Percentiles rank a stretch among this genome's conserved stretches.
phyloP scores from a whole-genome alignment of 768 basidiomycete species.

The Phaeotremella skinneri region DNA sequence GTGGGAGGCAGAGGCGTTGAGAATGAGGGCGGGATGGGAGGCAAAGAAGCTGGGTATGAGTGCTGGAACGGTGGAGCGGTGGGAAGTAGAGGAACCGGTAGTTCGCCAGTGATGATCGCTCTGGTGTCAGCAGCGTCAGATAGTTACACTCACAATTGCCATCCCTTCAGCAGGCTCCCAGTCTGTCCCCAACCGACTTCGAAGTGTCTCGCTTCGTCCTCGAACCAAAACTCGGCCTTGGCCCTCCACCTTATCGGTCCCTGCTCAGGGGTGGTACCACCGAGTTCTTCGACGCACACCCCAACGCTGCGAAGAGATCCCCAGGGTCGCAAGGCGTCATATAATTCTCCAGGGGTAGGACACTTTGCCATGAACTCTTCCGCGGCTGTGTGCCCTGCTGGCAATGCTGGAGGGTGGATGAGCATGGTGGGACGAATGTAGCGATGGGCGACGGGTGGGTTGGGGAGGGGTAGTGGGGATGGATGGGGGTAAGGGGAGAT shows the following conservation, averaged over 20 bases:
- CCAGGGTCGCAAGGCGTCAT: constrained; percentile 38
- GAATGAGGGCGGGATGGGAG: constrained; percentile 1
- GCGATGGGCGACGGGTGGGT: constrained; percentile 15
- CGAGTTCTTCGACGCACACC: constrained; percentile 18
- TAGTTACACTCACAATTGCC: constrained; percentile 36
- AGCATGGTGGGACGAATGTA: constrained; percentile 31
- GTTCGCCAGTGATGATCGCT: neutral
- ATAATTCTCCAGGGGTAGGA: constrained; percentile 32
- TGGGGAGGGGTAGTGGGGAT: constrained; percentile 21
- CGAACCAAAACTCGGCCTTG: constrained; percentile 39
- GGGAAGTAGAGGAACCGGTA: neutral
- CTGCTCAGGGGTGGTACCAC: neutral
- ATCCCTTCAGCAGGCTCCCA: constrained; percentile 32
- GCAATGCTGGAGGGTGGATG: neutral
- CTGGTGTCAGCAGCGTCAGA: neutral
- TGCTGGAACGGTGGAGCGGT: neutral
- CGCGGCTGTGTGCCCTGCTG: constrained; percentile 9
- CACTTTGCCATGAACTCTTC: constrained; percentile 11
- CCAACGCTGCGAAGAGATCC: constrained; percentile 29
- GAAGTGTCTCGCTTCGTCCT: constrained; percentile 38
- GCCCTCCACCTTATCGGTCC: constrained; percentile 24
- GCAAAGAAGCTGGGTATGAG: neutral
- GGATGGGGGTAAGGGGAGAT: constrained; percentile 34
- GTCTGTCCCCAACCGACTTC: constrained; percentile 32
- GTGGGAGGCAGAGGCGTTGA: neutral